phyloP scores from a whole-genome alignment of 768 basidiomycete species.

The Austroboletus festivus region DNA sequence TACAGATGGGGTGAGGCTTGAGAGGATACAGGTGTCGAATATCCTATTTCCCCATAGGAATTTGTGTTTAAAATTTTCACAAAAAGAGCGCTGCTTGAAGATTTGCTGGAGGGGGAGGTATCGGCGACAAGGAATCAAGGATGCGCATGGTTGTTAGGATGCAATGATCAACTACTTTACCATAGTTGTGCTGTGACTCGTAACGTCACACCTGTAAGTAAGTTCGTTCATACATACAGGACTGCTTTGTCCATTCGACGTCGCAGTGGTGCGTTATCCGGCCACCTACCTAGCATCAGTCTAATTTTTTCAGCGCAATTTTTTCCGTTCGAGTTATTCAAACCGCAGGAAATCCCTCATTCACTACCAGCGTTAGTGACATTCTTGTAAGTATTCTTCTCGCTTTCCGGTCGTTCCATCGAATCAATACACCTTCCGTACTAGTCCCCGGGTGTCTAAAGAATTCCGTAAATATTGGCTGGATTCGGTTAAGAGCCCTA shows the following conservation, averaged over 20 bases:
- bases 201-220: conserved; percentile 38
- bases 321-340: conserved; percentile 12
- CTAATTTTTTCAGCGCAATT: conserved; percentile 2
- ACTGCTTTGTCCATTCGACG: conserved; percentile 26
- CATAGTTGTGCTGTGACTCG: conserved; percentile 32
- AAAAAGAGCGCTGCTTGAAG: too few relatives aligned
- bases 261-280: conserved; percentile 10
- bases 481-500: conserved; percentile 2
- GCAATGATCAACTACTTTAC: conserved; percentile 35
- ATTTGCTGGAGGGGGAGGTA: too few relatives aligned
- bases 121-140: too few relatives aligned
- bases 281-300: conserved; percentile 11
- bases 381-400: conserved; percentile 14
- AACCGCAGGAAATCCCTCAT: conserved; percentile 6
- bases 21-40: too few relatives aligned
- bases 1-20: too few relatives aligned
- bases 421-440: conserved; percentile 7
- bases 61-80: too few relatives aligned
- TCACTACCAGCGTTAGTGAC: neutral
- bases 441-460: conserved; percentile 7
- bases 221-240: conserved; percentile 31
- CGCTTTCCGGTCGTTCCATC: conserved; percentile 3
- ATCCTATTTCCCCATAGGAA: too few relatives aligned
- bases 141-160: too few relatives aligned
- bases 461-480: conserved; percentile 5